Base-by-base conservation (phyloP, 78 protist species). In the Speleostelium caveatum region DNA sequence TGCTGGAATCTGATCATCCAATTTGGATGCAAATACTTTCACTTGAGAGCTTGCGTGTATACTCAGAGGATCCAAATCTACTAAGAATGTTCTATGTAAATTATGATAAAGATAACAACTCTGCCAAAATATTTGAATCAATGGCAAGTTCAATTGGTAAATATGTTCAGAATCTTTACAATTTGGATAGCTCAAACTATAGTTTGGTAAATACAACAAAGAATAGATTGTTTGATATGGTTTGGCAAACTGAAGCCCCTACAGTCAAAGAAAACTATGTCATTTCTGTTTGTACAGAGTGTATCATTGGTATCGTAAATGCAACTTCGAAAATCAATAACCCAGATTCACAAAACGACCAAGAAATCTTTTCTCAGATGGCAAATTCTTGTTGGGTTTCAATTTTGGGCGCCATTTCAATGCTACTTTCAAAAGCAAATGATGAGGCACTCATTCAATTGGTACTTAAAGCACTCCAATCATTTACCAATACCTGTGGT, bases 401-500 rank as follows among this genome's bases (percentile, higher is more conserved):
- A 3, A 56, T 91, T 14, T n/a, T 91, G 14, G 95, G 76, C 51
- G 86, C 90, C 28, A 75, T 91, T 16, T 83, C 92, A 12, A 60
- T 91, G 86, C 30, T 91, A 32, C 62, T 91, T 1, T 53, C 77
- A n/a, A 91, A 91, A 36, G 56, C 90, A 33, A 51, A 21, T 24
- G 95, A 91, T n/a, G 95, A 91, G 32, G 65, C 75, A 1, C 42
- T 91, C 28, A 91, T 85, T 51, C 95, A 91, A 32, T 62, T 74
- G 73, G 73, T 91, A n/a, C 72, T 91, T 38, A 91, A 91, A 51
- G 45, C 87, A 8, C 41, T 80, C 19, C 95, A 91, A 69, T 59
- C 86, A 26, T 78, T 91, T 45, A 91, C 88, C 30, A 75, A 91
- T 30, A 78, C 86, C 1, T 91, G 95, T 55, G 95, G 95, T 16